These are phyloP conservation scores for Xylaria palmicola DNA, from an alignment of 495 filamentous ascomycete species.

Conservation along the genomic window DNA sequence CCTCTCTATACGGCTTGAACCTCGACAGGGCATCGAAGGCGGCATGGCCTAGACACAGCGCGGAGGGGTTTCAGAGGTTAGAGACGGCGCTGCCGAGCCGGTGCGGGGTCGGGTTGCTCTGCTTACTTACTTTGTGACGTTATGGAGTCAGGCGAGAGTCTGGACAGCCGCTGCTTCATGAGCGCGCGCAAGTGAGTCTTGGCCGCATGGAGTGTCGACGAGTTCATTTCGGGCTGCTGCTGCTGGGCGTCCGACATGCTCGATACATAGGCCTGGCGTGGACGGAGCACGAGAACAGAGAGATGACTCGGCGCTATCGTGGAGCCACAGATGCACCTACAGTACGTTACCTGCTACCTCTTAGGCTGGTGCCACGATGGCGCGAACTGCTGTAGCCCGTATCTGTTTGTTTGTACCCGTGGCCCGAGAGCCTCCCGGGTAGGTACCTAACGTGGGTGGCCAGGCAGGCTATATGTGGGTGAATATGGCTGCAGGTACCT, in stretches of 20 bases:
- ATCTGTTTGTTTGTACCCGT: no score
- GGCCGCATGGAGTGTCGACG: conserved; percentile 54
- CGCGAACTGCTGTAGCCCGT: no score
- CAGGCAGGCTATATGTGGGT: neutral
- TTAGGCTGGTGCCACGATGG: no score
- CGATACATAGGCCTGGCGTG: neutral
- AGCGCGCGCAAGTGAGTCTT: conserved; percentile 72
- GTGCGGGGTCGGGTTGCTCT: no score
- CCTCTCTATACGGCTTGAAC: conserved; percentile 60
- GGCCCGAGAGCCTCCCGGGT: no score
- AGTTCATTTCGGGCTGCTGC: conserved; percentile 29
- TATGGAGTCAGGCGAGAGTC: conserved; percentile 57
- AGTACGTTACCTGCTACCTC: neutral
- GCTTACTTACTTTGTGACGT: conserved; percentile 69
- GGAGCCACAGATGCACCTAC: neutral
- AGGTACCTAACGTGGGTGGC: neutral
- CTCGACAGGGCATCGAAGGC: conserved; percentile 57
- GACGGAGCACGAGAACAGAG: neutral
- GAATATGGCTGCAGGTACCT: neutral
- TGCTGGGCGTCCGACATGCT: conserved; percentile 13
- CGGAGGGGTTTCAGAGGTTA: conserved; percentile 1
- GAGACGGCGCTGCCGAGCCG: conserved; percentile 8
- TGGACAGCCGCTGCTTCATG: conserved; percentile 63
- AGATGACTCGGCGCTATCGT: neutral
- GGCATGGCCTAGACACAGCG: conserved; percentile 49